Conservation (phyloP, 2,329 filamentous ascomycete genomes). For the Verticillium tricorpus region DNA sequence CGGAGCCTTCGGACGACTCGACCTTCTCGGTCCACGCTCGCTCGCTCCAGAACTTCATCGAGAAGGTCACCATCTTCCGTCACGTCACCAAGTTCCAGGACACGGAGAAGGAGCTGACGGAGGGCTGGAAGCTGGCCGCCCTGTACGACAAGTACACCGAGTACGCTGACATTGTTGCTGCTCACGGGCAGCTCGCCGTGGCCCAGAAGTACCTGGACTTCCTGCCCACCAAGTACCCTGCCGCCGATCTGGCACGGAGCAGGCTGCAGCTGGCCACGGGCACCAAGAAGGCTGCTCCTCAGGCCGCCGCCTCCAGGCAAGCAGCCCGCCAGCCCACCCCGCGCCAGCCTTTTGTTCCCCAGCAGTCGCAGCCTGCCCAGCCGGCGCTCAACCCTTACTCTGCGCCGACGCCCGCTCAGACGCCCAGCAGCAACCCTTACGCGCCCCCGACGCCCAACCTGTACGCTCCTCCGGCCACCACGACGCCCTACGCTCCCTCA, state of each 20-base stretch:
- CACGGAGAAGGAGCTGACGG: conserved; percentile 61
- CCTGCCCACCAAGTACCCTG: conserved; percentile 76
- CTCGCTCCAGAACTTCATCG: conserved; percentile 87
- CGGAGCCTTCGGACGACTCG: conserved; percentile 66
- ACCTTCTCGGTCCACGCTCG: conserved; percentile 89
- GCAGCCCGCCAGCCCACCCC: conserved; percentile 12
- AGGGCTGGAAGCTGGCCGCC: conserved; percentile 82
- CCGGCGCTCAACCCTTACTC: conserved; percentile 27
- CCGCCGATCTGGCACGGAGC: conserved; percentile 80
- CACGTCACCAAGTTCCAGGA: conserved; percentile 91
- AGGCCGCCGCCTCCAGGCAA: conserved; percentile 23
- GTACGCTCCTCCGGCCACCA: conserved; percentile 11
- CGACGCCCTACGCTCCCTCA: conserved; percentile 27
- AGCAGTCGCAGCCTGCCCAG: conserved; percentile 7
- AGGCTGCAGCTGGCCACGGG: conserved; percentile 71
- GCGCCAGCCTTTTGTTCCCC: conserved; percentile 16
- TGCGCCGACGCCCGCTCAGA: conserved; percentile 17
- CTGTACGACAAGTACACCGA: conserved; percentile 95
- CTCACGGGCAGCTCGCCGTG: conserved; percentile 79
- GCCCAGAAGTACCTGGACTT: conserved; percentile 91
- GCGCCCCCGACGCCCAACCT: conserved; percentile 24
- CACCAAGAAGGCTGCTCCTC: conserved; percentile 53
- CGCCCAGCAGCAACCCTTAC: conserved; percentile 16
- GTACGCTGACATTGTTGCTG: conserved; percentile 91
- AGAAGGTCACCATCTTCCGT: conserved; percentile 97